Base-by-base conservation (phyloP, 768 basidiomycete species). In the Kwoniella pini region DNA sequence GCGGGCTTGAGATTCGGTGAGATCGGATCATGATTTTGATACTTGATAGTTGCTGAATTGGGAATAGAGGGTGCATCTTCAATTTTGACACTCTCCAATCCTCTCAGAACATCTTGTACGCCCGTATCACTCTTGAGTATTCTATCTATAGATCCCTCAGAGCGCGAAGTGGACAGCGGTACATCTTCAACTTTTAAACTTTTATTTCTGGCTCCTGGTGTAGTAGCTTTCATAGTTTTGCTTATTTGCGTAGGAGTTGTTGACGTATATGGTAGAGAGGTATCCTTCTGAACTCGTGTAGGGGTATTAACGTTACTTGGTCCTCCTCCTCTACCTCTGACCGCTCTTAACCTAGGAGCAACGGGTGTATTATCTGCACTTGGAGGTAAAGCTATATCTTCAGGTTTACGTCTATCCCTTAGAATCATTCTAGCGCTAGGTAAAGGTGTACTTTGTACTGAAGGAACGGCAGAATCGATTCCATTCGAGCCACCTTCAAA, bases 401-500 rank as follows among this genome's bases (percentile, higher is more conserved):
- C 62, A 10, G 42, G 30, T 49, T 65, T 68, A 6, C 57, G 39
- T 26, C 74, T 48, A 22, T 68, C 69, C 15, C 74, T 46, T 21
- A 76, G 44, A 3, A 68, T 70, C 73, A 75, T 75, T 26, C 71
- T 50, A 2, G 31, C 40, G 6, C 57, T 49, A n/a, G 42, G 26
- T 22, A 61, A 63, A 15, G 69, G 69, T 10, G 71, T 70, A 36
- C 48, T 66, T 3, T 52, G 31, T 1, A 60, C 52, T 4, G 71
- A 68, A 1, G 65, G 57, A n/a, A 56, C 12, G 2, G 38, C 30
- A 9, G 67, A 54, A 24, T 48, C 33, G 0, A 33, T 3, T 0
- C 30, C 44, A 10, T 42, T 36, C 3, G 45, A 38, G 5, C 55
- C 49, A 19, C 57, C 50, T 48, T 76, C 74, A 50, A 72, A 73